A percentile compares a stretch with the other conserved stretches of the same genome.
Evolutionary conservation across 192 early-diverging fungal genomes (phyloP).

Genomic region (Podila minutissima): DNA sequence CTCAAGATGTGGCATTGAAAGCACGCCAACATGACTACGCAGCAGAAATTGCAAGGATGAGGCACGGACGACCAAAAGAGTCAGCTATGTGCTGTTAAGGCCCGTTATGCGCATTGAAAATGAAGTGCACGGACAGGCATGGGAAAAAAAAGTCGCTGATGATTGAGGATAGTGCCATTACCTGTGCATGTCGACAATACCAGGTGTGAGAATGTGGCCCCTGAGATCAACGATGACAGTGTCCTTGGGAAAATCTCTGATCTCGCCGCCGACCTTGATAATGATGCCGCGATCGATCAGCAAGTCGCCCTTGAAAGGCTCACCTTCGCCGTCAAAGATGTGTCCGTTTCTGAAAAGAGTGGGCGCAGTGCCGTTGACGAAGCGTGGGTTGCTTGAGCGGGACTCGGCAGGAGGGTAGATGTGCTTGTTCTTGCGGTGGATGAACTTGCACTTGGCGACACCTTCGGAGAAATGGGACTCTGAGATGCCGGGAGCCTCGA

Average conservation of each 20-base stretch:
- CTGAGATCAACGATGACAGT: slow-evolving; percentile 63
- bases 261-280: slow-evolving; percentile 41
- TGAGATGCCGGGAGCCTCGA: slow-evolving; percentile 26
- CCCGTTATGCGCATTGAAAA: no score
- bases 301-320: slow-evolving; percentile 53
- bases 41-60: neutral
- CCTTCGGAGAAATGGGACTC: slow-evolving; percentile 16
- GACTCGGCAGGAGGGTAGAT: neutral
- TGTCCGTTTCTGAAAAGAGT: slow-evolving; percentile 65
- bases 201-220: slow-evolving; percentile 73
- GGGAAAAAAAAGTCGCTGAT: neutral
- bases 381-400: slow-evolving; percentile 52
- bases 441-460: slow-evolving; percentile 25
- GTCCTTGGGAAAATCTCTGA: slow-evolving; percentile 27
- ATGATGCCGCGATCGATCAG: slow-evolving; percentile 65
- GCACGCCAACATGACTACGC: slow-evolving; percentile 66
- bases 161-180: slow-evolving; percentile 1
- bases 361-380: slow-evolving; percentile 24
- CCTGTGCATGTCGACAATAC: slow-evolving; percentile 78
- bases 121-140: neutral
- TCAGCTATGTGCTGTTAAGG: no score
- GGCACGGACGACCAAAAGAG: neutral
- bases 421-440: slow-evolving; percentile 14
- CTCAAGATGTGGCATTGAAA: slow-evolving; percentile 62
- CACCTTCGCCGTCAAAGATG: slow-evolving; percentile 59